These are phyloP conservation scores for Claviceps monticola DNA, from an alignment of 2,329 filamentous ascomycete genomes.

Conservation along the genomic window DNA sequence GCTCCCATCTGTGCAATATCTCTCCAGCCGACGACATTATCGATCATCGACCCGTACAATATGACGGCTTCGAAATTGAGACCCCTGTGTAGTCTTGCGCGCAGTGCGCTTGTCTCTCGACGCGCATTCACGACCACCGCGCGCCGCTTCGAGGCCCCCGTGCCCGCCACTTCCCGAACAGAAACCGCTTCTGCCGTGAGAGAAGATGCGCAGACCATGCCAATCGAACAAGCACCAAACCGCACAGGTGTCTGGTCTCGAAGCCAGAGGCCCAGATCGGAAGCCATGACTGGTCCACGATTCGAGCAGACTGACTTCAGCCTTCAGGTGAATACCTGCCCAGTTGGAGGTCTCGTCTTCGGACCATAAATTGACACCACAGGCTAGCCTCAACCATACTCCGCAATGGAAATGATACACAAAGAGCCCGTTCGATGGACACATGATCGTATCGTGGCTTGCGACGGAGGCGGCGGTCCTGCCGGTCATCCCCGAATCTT, in stretches of 20 bases:
- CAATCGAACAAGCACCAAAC: conserved; percentile 74
- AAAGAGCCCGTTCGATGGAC: conserved; percentile 90
- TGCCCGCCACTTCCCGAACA: conserved; percentile 22
- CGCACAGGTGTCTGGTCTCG: conserved; percentile 66
- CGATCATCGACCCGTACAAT: conserved; percentile 7
- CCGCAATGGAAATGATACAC: conserved; percentile 93
- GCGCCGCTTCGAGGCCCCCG: conserved; percentile 31
- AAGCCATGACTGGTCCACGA: conserved; percentile 83
- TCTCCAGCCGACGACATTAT: conserved; percentile 1
- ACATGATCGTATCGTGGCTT: conserved; percentile 66
- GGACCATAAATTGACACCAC: conserved; percentile 9
- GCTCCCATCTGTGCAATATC: neutral
- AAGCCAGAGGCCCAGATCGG: conserved; percentile 66
- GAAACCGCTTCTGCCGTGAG: conserved; percentile 30
- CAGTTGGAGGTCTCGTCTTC: neutral
- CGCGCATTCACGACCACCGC: conserved; percentile 36
- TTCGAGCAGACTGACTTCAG: conserved; percentile 97
- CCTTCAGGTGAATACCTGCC: conserved; percentile 54
- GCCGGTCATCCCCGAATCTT: conserved; percentile 85
- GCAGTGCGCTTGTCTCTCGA: conserved; percentile 28
- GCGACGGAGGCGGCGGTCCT: conserved; percentile 84
- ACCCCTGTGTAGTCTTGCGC: conserved; percentile 29
- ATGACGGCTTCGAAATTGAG: conserved; percentile 34
- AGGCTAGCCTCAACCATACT: conserved; percentile 65
- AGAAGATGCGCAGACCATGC: conserved; percentile 28